Evolutionary conservation across 208 protist species (phyloP).

Genomic region (Leishmania gerbilli): DNA sequence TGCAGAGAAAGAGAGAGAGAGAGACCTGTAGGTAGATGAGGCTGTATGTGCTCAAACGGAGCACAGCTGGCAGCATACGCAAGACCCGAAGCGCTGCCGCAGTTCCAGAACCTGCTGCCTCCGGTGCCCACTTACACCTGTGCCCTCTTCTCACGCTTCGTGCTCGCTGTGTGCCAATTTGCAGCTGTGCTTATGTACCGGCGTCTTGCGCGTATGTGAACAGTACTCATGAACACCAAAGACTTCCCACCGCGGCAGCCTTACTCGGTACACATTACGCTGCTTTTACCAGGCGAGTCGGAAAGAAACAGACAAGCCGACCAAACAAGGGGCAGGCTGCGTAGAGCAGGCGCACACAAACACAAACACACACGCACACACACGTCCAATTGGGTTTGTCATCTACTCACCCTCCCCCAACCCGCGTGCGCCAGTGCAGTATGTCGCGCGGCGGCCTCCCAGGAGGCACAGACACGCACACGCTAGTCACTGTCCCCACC

Average conservation of each 20-base stretch:
- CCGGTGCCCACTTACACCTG: background rate
- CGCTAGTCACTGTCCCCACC: too few species aligned
- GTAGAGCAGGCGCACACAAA: background rate
- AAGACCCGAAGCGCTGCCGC: too few species aligned
- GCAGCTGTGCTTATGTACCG: background rate
- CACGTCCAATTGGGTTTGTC: background rate
- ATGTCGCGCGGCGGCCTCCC: background rate
- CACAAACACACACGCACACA: background rate
- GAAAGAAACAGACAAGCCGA: background rate
- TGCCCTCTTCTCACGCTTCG: background rate
- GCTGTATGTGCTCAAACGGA: background rate
- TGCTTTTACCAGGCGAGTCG: background rate
- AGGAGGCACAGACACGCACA: background rate
- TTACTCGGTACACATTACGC: conserved; percentile 5
- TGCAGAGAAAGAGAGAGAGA: background rate
- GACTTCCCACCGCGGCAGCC: background rate
- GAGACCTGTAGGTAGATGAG: too few species aligned
- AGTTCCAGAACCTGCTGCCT: background rate
- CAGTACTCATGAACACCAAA: background rate
- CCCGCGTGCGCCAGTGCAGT: background rate
- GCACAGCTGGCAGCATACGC: background rate
- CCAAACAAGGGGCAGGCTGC: background rate
- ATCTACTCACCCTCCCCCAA: background rate
- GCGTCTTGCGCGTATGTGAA: background rate
- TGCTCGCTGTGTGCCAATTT: too few species aligned